These are phyloP conservation scores for Leccinum longicurvipes DNA, from an alignment of 768 basidiomycete genomes.

Conservation along the genomic window DNA sequence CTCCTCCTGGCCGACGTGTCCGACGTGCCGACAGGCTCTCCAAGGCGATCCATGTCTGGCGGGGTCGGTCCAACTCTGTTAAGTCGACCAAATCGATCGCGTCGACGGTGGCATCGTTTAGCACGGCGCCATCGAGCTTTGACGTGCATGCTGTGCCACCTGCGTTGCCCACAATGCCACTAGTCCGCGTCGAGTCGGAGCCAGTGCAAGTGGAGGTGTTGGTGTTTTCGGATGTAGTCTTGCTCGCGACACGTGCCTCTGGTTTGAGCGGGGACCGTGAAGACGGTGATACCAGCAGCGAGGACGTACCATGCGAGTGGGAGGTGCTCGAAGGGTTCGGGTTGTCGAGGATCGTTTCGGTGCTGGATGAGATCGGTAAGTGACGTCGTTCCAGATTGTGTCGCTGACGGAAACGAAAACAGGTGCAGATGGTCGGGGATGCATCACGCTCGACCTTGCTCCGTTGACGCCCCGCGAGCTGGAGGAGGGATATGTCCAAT, in stretches of 20 bases:
- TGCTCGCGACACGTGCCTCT: conserved; percentile 43
- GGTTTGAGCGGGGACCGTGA: conserved; percentile 3
- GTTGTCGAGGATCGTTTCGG: conserved; percentile 45
- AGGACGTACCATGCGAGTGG: conserved; percentile 36
- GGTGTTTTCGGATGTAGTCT: conserved; percentile 67
- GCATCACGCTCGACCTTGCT: conserved; percentile 49
- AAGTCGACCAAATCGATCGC: conserved; percentile 24
- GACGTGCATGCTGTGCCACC: conserved; percentile 16
- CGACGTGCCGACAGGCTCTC: conserved; percentile 28
- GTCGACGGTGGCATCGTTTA: conserved; percentile 27
- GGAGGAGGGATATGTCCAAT: conserved; percentile 35
- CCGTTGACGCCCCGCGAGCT: conserved; percentile 42
- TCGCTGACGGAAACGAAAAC: background rate
- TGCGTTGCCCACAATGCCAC: conserved; percentile 13
- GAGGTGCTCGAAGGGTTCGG: conserved; percentile 45
- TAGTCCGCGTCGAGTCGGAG: conserved; percentile 26
- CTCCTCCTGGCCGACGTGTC: background rate
- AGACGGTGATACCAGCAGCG: background rate
- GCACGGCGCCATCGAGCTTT: conserved; percentile 29
- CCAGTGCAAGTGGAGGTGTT: conserved; percentile 37
- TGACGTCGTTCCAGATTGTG: background rate
- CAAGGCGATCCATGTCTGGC: conserved; percentile 46
- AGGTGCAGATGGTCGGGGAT: conserved; percentile 23
- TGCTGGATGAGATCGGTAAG: conserved; percentile 36
- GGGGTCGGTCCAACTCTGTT: conserved; percentile 42